Percentiles rank a stretch among this genome's conserved stretches.
Conservation (phyloP, 139 green algal species). For the Pseudopediastrum boryanum region DNA sequence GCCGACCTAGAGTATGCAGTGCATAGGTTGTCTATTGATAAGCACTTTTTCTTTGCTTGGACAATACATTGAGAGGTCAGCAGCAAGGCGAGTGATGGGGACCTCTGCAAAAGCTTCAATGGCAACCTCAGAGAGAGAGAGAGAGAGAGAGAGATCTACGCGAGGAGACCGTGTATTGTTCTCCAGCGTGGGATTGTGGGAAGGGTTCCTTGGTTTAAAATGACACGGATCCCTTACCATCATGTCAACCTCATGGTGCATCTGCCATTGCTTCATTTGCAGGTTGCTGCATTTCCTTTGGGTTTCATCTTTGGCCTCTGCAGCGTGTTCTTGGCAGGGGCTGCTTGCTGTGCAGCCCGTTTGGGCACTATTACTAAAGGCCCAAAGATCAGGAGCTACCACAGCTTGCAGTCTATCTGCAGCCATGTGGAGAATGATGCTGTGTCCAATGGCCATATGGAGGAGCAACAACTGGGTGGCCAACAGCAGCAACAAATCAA, state of each 20-base stretch:
- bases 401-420: neutral
- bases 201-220: neutral
- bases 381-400: neutral
- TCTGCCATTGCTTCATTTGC: neutral
- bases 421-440: too few species aligned
- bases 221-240: neutral
- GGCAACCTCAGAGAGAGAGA: neutral
- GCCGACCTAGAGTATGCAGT: too few species aligned
- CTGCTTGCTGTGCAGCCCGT: neutral
- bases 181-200: neutral
- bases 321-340: constrained; percentile 28
- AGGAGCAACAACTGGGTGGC: too few species aligned
- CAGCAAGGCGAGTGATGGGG: neutral
- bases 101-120: neutral
- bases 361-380: constrained; percentile 1
- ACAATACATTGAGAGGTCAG: too few species aligned
- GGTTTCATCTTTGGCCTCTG: constrained; percentile 34
- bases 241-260: neutral
- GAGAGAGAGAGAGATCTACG: neutral
- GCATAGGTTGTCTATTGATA: too few species aligned
- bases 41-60: too few species aligned
- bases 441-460: too few species aligned
- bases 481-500: too few species aligned
- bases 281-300: constrained; percentile 34
- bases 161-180: neutral